phyloP scores from a whole-genome alignment of 2,329 filamentous ascomycete species.

The Aspergillus novofumigatus region DNA sequence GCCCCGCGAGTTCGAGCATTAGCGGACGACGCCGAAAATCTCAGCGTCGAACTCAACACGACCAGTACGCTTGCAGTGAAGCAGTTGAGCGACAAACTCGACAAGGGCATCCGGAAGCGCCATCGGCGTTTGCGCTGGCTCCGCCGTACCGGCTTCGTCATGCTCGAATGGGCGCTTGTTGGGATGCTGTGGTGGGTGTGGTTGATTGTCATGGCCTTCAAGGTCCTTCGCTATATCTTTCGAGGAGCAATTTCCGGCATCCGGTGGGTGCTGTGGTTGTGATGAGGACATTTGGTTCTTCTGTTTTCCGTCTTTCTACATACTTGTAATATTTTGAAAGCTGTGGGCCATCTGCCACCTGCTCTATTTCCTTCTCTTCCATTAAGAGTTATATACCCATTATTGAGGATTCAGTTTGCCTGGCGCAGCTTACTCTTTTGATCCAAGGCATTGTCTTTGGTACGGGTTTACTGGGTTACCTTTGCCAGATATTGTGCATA shows the following conservation, averaged over 20 bases:
- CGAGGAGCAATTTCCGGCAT: conserved; percentile 57
- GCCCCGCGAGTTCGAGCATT: conserved; percentile 61
- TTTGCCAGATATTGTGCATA: neutral
- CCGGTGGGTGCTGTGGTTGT: conserved; percentile 84
- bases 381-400: neutral
- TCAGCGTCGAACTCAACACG: conserved; percentile 70
- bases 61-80: conserved; percentile 77
- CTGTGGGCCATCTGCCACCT: neutral
- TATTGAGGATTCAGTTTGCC: neutral
- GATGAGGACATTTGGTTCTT: conserved; percentile 14
- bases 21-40: conserved; percentile 74
- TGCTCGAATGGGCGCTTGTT: conserved; percentile 82
- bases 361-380: neutral
- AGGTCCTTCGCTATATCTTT: conserved; percentile 61
- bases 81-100: conserved; percentile 71
- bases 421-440: neutral
- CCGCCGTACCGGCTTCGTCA: conserved; percentile 70
- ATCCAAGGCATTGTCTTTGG: neutral
- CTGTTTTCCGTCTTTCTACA: neutral
- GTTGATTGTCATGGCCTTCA: conserved; percentile 76
- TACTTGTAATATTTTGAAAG: neutral
- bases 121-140: conserved; percentile 72
- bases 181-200: conserved; percentile 93
- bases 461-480: neutral
- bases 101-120: conserved; percentile 64